phyloP scores from a whole-genome alignment of 2,329 filamentous ascomycete species.

The Chaetomiaceae sp. region DNA sequence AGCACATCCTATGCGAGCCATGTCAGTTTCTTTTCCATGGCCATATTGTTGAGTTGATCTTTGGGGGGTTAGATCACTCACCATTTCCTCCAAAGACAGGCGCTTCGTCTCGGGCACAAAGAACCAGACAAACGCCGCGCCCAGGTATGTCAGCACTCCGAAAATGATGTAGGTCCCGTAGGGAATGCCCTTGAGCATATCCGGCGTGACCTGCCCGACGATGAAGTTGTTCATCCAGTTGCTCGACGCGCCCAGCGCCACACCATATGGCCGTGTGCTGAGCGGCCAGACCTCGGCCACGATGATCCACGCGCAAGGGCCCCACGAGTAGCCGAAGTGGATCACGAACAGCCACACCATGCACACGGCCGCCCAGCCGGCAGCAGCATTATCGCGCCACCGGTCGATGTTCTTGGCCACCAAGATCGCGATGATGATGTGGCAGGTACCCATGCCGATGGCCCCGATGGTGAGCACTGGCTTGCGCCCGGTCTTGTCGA shows the following conservation, averaged over 20 bases:
- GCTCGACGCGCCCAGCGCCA: slow-evolving; percentile 61
- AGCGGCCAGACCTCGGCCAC: slow-evolving; percentile 72
- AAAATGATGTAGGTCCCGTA: slow-evolving; percentile 73
- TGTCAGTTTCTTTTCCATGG: background rate
- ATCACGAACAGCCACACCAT: slow-evolving; percentile 74
- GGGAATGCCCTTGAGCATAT: slow-evolving; percentile 59
- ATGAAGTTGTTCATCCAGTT: slow-evolving; percentile 64
- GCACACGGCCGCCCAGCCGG: slow-evolving; percentile 63
- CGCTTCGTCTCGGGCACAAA: slow-evolving; percentile 63
- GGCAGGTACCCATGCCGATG: slow-evolving; percentile 65
- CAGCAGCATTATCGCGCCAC: slow-evolving; percentile 57
- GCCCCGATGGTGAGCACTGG: slow-evolving; percentile 60
- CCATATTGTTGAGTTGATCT: background rate
- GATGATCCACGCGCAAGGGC: slow-evolving; percentile 70
- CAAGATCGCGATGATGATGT: slow-evolving; percentile 68
- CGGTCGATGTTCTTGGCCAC: slow-evolving; percentile 58
- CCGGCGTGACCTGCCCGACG: slow-evolving; percentile 65
- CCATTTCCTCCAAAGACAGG: slow-evolving; percentile 61
- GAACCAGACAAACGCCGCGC: slow-evolving; percentile 59
- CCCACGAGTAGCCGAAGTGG: slow-evolving; percentile 73
- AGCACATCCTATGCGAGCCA: slow-evolving; percentile 50
- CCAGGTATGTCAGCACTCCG: slow-evolving; percentile 58
- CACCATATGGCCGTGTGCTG: slow-evolving; percentile 65
- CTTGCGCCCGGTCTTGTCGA: slow-evolving; percentile 61
- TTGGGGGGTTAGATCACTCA: slow-evolving; percentile 27